Conservation (phyloP, 2,329 filamentous ascomycete genomes). For the Xylariaceae sp. region DNA sequence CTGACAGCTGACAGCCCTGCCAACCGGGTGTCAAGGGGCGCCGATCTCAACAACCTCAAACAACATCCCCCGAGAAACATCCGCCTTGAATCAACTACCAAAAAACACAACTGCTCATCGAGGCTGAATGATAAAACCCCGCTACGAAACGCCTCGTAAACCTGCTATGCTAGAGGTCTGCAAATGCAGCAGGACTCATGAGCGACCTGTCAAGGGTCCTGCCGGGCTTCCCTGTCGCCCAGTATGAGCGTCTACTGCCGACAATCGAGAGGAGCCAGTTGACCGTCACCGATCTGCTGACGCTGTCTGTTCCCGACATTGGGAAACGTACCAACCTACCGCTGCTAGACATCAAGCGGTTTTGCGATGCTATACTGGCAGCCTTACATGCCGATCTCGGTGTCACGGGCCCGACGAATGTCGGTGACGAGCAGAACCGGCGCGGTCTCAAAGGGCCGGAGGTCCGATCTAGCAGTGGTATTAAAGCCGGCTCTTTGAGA, state of each 20-base stretch:
- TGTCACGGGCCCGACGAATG: conserved; percentile 18
- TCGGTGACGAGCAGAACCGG: conserved; percentile 15
- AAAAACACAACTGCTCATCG: too few species aligned
- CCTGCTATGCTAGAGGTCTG: neutral
- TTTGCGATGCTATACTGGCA: conserved; percentile 61
- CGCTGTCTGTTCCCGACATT: conserved; percentile 74
- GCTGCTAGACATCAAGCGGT: conserved; percentile 68
- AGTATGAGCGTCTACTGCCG: conserved; percentile 69
- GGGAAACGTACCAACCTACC: conserved; percentile 81
- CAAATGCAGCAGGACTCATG: conserved; percentile 48
- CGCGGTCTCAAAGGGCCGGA: conserved; percentile 1
- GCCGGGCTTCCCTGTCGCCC: conserved; percentile 67
- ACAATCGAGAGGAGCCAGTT: conserved; percentile 73
- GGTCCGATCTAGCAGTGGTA: neutral
- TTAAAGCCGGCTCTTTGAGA: conserved; percentile 17
- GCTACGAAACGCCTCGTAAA: neutral
- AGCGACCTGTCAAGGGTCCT: conserved; percentile 80
- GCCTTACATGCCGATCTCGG: conserved; percentile 60
- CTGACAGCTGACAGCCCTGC: too few species aligned
- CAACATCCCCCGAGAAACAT: too few species aligned
- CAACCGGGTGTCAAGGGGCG: too few species aligned
- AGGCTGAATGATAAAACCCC: neutral
- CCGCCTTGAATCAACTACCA: too few species aligned
- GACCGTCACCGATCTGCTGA: conserved; percentile 77
- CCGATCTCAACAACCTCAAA: too few species aligned